These are phyloP conservation scores for Pseudogymnoascus sp. DNA, from an alignment of 2,329 filamentous ascomycete species.

Conservation along the genomic window DNA sequence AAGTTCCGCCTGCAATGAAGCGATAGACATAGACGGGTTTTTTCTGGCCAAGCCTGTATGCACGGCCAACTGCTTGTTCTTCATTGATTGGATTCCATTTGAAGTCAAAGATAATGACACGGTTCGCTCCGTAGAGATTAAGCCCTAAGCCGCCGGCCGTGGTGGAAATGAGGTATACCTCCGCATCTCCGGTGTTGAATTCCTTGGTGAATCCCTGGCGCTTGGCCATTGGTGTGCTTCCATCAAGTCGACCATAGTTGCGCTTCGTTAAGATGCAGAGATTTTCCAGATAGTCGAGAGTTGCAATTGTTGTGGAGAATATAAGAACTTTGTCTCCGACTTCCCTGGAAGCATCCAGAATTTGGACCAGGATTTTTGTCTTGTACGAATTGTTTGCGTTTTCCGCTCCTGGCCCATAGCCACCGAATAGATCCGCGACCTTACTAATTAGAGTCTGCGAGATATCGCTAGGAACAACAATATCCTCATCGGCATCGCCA, in stretches of 20 bases:
- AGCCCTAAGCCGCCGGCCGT: constrained; percentile 73
- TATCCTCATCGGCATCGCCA: constrained; percentile 14
- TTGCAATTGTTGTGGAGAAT: constrained; percentile 66
- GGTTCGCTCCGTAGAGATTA: constrained; percentile 76
- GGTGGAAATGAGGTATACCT: constrained; percentile 76
- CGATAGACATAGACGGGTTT: constrained; percentile 82
- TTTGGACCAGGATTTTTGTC: constrained; percentile 55
- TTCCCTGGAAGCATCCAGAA: constrained; percentile 56
- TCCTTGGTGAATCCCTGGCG: constrained; percentile 57
- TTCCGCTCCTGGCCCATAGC: constrained; percentile 31
- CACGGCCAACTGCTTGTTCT: constrained; percentile 78
- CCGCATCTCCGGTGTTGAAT: constrained; percentile 54
- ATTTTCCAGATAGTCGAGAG: constrained; percentile 59
- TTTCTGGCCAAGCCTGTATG: constrained; percentile 75
- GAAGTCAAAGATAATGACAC: constrained; percentile 81
- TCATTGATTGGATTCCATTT: constrained; percentile 73
- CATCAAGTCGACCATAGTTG: constrained; percentile 57
- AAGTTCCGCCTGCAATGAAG: constrained; percentile 69
- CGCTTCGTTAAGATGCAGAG: constrained; percentile 44
- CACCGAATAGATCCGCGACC: not conserved
- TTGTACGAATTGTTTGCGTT: constrained; percentile 52
- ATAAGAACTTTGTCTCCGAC: constrained; percentile 68
- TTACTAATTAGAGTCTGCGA: not conserved
- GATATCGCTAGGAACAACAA: not conserved
- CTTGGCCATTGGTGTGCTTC: constrained; percentile 44